A percentile compares a stretch with the other conserved stretches of the same genome.
Conservation (phyloP, 768 basidiomycete genomes). For the Mycena olivaceomarginata region DNA sequence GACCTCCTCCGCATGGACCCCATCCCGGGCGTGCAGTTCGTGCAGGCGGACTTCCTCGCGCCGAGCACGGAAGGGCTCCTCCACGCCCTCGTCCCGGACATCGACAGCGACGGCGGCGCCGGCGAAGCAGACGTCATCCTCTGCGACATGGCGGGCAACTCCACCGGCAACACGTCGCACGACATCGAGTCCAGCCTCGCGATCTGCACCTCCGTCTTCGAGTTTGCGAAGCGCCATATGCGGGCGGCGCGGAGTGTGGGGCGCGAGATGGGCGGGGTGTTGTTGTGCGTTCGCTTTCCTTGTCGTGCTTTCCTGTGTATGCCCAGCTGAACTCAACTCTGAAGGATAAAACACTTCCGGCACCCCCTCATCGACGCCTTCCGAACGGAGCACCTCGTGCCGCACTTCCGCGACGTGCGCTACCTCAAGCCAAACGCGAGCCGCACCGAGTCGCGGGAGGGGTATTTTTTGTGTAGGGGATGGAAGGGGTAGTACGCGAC, state of each 20-base stretch:
- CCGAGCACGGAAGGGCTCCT: slow-evolving; percentile 69
- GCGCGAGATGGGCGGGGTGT: slow-evolving; percentile 66
- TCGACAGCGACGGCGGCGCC: slow-evolving; percentile 48
- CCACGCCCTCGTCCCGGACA: slow-evolving; percentile 42
- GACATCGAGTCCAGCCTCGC: slow-evolving; percentile 84
- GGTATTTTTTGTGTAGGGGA: slow-evolving; percentile 91
- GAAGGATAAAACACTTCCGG: slow-evolving; percentile 90
- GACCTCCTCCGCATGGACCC: slow-evolving; percentile 86
- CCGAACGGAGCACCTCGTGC: slow-evolving; percentile 71
- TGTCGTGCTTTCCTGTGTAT: slow-evolving; percentile 11
- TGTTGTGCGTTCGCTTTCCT: slow-evolving; percentile 68
- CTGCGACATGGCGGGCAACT: slow-evolving; percentile 94
- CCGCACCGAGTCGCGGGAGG: slow-evolving; percentile 85
- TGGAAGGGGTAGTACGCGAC: slow-evolving; percentile 62
- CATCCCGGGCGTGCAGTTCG: slow-evolving; percentile 81
- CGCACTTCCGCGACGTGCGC: slow-evolving; percentile 79
- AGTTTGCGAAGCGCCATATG: slow-evolving; percentile 77
- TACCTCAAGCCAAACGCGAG: slow-evolving; percentile 91
- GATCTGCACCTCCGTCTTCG: slow-evolving; percentile 84
- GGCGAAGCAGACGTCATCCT: slow-evolving; percentile 86
- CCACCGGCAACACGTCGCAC: slow-evolving; percentile 78
- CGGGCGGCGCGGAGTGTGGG: slow-evolving; percentile 66
- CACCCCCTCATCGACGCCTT: slow-evolving; percentile 86
- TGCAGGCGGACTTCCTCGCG: slow-evolving; percentile 89
- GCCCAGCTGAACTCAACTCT: background rate